Evolutionary conservation across 2,329 filamentous ascomycete genomes (phyloP).

Genomic region (Calonectria naviculata): DNA sequence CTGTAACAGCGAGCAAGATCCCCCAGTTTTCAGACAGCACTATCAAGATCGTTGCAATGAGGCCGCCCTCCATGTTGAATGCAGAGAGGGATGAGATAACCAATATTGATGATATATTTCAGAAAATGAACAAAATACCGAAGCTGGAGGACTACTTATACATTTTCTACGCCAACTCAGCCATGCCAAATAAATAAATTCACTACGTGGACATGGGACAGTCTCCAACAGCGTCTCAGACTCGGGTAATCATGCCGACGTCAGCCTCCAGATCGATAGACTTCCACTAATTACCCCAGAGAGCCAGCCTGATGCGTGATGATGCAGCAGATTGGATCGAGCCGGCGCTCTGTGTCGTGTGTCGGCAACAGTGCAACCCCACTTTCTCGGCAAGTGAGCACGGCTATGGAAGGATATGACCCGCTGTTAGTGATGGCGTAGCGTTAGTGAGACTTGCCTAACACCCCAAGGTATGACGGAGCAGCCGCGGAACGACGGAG

Average conservation of each 20-base stretch:
- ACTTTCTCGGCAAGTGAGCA: constrained; percentile 15
- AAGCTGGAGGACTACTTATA: not conserved
- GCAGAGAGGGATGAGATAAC: not conserved
- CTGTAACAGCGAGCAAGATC: constrained; percentile 17
- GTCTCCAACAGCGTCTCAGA: not conserved
- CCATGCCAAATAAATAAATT: not conserved
- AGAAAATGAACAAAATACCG: not conserved
- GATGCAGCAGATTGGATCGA: not conserved
- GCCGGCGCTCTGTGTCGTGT: not conserved
- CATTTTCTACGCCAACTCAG: not conserved
- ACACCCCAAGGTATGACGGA: not conserved
- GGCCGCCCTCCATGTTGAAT: constrained; percentile 38
- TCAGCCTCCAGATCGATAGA: not conserved
- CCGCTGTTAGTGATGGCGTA: not conserved
- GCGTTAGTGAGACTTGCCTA: not conserved
- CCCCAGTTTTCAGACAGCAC: constrained; percentile 35
- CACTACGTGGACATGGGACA: fast-evolving
- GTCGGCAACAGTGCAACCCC: not conserved
- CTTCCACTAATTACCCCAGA: not conserved
- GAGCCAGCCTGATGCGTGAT: not conserved
- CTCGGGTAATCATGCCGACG: not conserved
- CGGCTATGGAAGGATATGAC: not conserved
- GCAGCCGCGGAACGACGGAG: constrained; percentile 2
- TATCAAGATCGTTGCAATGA: constrained; percentile 31
- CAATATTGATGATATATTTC: not conserved